A percentile compares a stretch with the other conserved stretches of the same genome.
phyloP scores from a whole-genome alignment of 352 stramenopile genomes.

The Pythium folliculosum region DNA sequence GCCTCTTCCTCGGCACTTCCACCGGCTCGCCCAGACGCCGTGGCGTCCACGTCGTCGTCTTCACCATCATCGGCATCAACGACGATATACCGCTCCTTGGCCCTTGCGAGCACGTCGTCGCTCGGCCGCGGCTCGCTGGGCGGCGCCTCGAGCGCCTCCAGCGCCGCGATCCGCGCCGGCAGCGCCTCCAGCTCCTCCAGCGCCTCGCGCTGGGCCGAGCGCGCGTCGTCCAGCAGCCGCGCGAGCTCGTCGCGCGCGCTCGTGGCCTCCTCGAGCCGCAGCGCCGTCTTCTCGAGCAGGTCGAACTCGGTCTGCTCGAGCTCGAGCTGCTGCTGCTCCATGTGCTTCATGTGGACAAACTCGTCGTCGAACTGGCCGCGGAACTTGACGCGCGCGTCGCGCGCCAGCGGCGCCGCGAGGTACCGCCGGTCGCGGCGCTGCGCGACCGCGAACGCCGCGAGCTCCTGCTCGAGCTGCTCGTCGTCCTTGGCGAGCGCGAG shows the following conservation, averaged over 20 bases:
- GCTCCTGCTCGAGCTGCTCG: conserved; percentile 51
- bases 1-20: conserved; percentile 21
- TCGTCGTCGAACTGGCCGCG: conserved; percentile 51
- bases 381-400: conserved; percentile 40
- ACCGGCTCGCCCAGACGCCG: conserved; percentile 5
- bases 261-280: conserved; percentile 52
- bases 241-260: conserved; percentile 38
- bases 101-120: conserved; percentile 40
- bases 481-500: conserved; percentile 57
- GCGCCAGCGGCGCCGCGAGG: conserved; percentile 41
- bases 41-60: conserved; percentile 22
- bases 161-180: conserved; percentile 28
- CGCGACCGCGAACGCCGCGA: conserved; percentile 45
- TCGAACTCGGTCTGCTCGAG: conserved; percentile 68
- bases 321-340: conserved; percentile 48
- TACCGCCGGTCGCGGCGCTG: conserved; percentile 55
- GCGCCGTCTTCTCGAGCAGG: conserved; percentile 63
- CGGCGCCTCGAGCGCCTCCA: conserved; percentile 32
- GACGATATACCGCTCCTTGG: conserved; percentile 37
- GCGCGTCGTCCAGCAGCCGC: conserved; percentile 38
- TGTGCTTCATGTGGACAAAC: conserved; percentile 62
- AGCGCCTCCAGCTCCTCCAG: conserved; percentile 37
- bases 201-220: conserved; percentile 31
- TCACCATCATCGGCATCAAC: too few relatives aligned
- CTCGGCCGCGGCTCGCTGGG: conserved; percentile 38